Conservation (phyloP, 371 early-diverging fungal species). For the Rhizoclosmatium hyalinum region DNA sequence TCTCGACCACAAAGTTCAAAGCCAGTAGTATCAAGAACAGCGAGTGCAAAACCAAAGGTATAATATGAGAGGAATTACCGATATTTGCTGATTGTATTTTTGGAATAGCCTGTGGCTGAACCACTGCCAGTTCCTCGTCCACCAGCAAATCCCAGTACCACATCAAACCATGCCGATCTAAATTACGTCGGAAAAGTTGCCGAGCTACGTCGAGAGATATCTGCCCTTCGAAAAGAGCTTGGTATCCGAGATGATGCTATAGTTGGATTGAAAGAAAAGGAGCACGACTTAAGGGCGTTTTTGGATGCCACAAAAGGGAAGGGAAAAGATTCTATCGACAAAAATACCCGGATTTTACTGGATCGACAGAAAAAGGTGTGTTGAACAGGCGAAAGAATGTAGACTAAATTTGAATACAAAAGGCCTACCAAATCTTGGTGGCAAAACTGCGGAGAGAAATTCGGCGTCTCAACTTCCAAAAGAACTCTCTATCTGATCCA, state of each 20-base stretch:
- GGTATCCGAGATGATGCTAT: slow-evolving; percentile 39
- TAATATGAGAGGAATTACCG: too few relatives aligned
- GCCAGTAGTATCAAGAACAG: neutral
- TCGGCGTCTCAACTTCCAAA: slow-evolving; percentile 48
- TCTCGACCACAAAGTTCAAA: neutral
- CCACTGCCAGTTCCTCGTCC: neutral
- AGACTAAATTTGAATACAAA: neutral
- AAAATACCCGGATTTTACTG: slow-evolving; percentile 42
- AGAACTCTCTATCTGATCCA: slow-evolving; percentile 49
- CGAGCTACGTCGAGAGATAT: slow-evolving; percentile 34
- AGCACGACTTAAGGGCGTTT: slow-evolving; percentile 34
- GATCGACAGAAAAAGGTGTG: slow-evolving; percentile 50
- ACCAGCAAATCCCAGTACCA: neutral
- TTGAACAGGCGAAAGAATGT: neutral
- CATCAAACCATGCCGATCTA: slow-evolving; percentile 7
- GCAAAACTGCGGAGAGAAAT: slow-evolving; percentile 46
- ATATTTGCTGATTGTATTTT: too few relatives aligned
- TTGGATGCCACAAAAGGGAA: slow-evolving; percentile 19
- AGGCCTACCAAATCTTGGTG: slow-evolving; percentile 51
- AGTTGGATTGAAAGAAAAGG: slow-evolving; percentile 31
- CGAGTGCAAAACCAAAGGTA: neutral
- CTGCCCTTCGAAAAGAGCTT: slow-evolving; percentile 30
- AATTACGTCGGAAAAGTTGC: slow-evolving; percentile 37
- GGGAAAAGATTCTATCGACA: slow-evolving; percentile 37
- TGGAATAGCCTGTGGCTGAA: too few relatives aligned